Evolutionary conservation across 1,139 yeast species (phyloP).

Genomic region (Petasospora fabianii): DNA sequence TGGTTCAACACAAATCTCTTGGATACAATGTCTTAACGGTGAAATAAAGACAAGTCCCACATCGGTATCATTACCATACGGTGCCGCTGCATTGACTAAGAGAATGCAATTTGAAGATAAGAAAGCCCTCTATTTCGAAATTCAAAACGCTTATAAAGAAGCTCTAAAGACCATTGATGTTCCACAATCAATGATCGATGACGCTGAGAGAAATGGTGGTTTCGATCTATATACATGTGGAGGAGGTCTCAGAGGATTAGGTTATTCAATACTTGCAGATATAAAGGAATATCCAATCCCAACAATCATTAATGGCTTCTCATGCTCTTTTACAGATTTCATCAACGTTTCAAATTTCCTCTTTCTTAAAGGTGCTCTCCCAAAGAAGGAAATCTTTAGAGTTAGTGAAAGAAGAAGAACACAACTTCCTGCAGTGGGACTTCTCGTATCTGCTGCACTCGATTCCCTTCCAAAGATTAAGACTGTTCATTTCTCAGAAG

Average conservation of each 20-base stretch:
- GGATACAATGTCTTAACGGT: constrained; percentile 56
- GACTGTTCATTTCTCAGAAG: constrained; percentile 62
- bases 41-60: constrained; percentile 47
- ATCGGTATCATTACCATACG: constrained; percentile 62
- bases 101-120: constrained; percentile 46
- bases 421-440: constrained; percentile 62
- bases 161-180: constrained; percentile 46
- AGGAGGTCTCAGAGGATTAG: constrained; percentile 65
- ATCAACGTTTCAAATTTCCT: constrained; percentile 45
- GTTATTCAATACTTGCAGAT: constrained; percentile 52
- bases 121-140: constrained; percentile 42
- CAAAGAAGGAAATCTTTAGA: constrained; percentile 43
- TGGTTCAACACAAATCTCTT: constrained; percentile 59
- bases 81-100: constrained; percentile 60
- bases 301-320: constrained; percentile 62
- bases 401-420: constrained; percentile 57
- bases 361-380: constrained; percentile 35
- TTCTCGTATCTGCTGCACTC: constrained; percentile 55
- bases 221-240: constrained; percentile 60
- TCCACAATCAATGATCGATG: constrained; percentile 40
- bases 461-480: constrained; percentile 55
- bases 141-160: constrained; percentile 40
- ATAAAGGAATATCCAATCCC: constrained; percentile 51
- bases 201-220: constrained; percentile 51
- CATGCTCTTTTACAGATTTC: constrained; percentile 50